phyloP scores from a whole-genome alignment of 2,329 filamentous ascomycete genomes.

The Alternaria consortialis region DNA sequence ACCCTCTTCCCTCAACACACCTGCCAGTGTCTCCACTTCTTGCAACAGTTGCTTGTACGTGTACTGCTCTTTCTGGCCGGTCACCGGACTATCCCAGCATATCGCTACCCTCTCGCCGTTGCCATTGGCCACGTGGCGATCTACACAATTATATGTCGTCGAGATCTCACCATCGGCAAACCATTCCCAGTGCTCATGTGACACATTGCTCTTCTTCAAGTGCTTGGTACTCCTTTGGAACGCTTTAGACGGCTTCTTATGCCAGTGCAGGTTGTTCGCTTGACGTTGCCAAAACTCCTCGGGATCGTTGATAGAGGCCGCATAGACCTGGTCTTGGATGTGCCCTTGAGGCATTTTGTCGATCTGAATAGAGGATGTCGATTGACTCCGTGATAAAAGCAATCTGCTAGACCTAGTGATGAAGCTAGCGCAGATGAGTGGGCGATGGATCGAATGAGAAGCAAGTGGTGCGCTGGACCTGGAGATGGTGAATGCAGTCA shows the following conservation, averaged over 20 bases:
- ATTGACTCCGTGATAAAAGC: not conserved
- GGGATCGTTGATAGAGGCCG: slow-evolving; percentile 71
- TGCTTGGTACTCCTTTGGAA: slow-evolving; percentile 70
- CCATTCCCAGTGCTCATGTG: slow-evolving; percentile 85
- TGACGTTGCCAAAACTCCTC: slow-evolving; percentile 79
- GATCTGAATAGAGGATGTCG: not conserved
- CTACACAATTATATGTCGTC: slow-evolving; percentile 90
- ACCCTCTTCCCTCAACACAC: slow-evolving; percentile 81
- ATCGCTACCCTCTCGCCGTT: slow-evolving; percentile 78
- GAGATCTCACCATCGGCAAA: slow-evolving; percentile 89
- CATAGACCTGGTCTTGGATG: slow-evolving; percentile 61
- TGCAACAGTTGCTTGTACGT: slow-evolving; percentile 79
- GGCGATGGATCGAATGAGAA: not conserved
- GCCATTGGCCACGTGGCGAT: slow-evolving; percentile 83
- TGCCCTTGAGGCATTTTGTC: slow-evolving; percentile 23
- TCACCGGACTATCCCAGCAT: slow-evolving; percentile 88
- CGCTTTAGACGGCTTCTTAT: slow-evolving; percentile 73
- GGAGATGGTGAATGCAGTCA: not conserved
- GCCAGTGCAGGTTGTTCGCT: slow-evolving; percentile 81
- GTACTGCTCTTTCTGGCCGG: slow-evolving; percentile 72
- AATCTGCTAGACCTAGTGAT: not conserved
- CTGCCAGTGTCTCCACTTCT: slow-evolving; percentile 83
- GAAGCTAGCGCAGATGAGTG: not conserved
- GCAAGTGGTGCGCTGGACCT: not conserved
- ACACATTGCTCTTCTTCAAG: slow-evolving; percentile 66